Evolutionary conservation across 371 early-diverging fungal genomes (phyloP), one percentile per base, ranked within the genome.

Genomic region (Circinella umbellata): DNA sequence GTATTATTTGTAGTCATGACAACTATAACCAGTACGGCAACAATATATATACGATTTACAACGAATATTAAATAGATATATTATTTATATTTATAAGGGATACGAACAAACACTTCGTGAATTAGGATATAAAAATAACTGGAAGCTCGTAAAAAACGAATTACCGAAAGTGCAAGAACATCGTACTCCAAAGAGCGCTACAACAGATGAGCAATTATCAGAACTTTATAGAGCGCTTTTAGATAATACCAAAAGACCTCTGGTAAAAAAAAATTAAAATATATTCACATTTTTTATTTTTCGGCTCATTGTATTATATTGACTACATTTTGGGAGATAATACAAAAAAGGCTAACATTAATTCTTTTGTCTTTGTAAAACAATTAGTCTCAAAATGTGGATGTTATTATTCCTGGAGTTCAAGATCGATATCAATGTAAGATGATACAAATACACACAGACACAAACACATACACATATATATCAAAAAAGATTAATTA

Each of bases 381-480:
- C 20, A 14, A 11, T 64, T 64, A 82, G 83, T 78, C 80, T 68
- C 83, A 82, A 69, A 76, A 75, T 46, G 69, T 77, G 48, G 83
- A 82, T 36, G 55, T 82, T 37, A 74, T 82, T 63, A 59, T 80
- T 48, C 76, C 80, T 38, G 42, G 67, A 20, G 20, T 20, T 46
- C 55, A 15, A 14, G 20, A 38, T 46, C 55, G n/a, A 14, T 8
- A n/a, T 14, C 8, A 51, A 17, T n/a, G 51, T 51, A 51, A 51
- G 51, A 13, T 51, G n/a, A 5, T 51, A 17, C 17, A 15, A 15
- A 47, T 15, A 15, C 47, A 27, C 27, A 27, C 27, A 27, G 1
- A 27, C 1, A 27, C 27, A 27, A 0, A 27, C 1, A 27, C 27
- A 27, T 3, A 47, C 1, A 47, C 3, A 47, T 47, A 47, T 47